A percentile compares a stretch with the other conserved stretches of the same genome.
phyloP scores from a whole-genome alignment of 306 rosid genomes.

The Carpinus viminea region DNA sequence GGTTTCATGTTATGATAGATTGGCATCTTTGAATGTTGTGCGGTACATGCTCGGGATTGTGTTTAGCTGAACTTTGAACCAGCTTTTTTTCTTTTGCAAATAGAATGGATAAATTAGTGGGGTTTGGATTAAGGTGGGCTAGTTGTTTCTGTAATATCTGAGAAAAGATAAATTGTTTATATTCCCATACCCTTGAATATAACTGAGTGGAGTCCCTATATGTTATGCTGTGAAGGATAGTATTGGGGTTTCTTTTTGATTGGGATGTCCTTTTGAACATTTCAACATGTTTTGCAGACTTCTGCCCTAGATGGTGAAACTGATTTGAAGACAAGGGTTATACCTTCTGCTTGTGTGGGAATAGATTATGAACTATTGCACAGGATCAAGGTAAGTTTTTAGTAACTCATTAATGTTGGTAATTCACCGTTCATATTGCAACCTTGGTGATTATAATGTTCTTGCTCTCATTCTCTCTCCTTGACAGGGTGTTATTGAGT shows the following conservation, averaged over 20 bases:
- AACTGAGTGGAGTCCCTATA: not conserved
- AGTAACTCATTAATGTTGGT: constrained; percentile 22
- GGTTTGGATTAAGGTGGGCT: not conserved
- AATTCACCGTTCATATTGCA: constrained; percentile 17
- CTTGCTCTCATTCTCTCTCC: constrained; percentile 5
- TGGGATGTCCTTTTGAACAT: constrained; percentile 22
- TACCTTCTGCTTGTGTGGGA: constrained; percentile 93
- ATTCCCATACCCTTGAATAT: not conserved
- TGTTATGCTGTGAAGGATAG: not conserved
- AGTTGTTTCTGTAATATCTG: not conserved
- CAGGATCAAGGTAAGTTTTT: constrained; percentile 78
- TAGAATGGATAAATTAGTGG: not conserved
- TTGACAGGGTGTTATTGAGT: constrained; percentile 91
- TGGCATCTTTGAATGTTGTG: not conserved
- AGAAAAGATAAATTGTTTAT: not conserved
- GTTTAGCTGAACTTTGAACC: not conserved
- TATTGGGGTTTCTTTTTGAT: constrained; percentile 2
- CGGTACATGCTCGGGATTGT: not conserved
- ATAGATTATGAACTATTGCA: constrained; percentile 86
- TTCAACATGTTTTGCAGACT: constrained; percentile 61
- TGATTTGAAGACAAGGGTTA: constrained; percentile 87
- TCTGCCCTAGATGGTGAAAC: constrained; percentile 97
- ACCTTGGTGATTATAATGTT: constrained; percentile 6
- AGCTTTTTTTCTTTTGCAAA: not conserved
- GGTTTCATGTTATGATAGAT: not conserved